phyloP scores from a whole-genome alignment of 495 filamentous ascomycete genomes.

The Aspergillus ellipticus region DNA sequence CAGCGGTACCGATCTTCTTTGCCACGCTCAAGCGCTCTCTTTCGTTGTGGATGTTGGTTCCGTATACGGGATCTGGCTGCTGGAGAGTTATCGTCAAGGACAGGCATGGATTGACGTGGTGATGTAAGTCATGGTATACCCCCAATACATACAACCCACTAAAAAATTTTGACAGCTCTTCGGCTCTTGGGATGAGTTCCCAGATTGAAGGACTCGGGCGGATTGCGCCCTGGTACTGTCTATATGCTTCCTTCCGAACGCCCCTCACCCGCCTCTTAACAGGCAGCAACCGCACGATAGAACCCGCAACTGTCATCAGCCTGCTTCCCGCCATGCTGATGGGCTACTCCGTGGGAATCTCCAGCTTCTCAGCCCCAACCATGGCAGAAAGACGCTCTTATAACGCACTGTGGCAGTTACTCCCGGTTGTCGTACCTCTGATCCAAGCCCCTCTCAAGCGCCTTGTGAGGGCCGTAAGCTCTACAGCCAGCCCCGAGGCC shows the following conservation, averaged over 20 bases:
- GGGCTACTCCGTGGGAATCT: conserved; percentile 13
- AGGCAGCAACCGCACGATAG: conserved; percentile 3
- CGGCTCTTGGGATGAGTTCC: too few species aligned
- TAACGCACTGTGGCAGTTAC: conserved; percentile 23
- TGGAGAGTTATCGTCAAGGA: conserved; percentile 19
- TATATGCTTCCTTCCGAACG: too few species aligned
- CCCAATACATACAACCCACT: too few species aligned
- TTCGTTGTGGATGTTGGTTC: conserved; percentile 16
- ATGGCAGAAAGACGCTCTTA: conserved; percentile 4
- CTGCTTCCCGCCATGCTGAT: conserved; percentile 6
- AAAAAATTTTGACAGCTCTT: too few species aligned
- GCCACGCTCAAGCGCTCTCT: conserved; percentile 14
- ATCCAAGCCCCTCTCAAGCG: conserved; percentile 11
- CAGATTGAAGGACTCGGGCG: too few species aligned
- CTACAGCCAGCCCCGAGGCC: neutral
- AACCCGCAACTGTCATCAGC: neutral
- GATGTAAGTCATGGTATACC: conserved; percentile 15
- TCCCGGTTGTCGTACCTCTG: conserved; percentile 17
- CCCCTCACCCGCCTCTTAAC: conserved; percentile 1
- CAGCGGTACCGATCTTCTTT: conserved; percentile 8
- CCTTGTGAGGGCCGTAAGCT: too few species aligned
- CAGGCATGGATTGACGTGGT: neutral
- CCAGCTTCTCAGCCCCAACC: conserved; percentile 11
- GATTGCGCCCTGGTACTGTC: too few species aligned
- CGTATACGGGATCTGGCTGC: conserved; percentile 17